A percentile compares a stretch with the other conserved stretches of the same genome.
phyloP scores from a whole-genome alignment of 208 protist species.

The Trypanosoma melophagium region DNA sequence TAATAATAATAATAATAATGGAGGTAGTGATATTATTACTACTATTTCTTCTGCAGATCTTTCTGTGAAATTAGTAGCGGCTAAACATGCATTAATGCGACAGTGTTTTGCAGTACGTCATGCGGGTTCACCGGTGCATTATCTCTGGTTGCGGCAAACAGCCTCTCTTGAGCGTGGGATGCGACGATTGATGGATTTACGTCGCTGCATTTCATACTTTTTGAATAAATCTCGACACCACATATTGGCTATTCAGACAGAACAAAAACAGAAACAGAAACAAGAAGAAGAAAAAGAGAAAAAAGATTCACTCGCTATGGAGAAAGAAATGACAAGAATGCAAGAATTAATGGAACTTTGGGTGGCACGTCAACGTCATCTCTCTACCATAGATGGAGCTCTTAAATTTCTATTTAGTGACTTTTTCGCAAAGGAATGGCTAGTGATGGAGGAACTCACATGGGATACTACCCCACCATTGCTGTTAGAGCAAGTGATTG shows the following conservation, averaged over 20 bases:
- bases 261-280: not conserved
- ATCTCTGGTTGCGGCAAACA: constrained; percentile 70
- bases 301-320: not conserved
- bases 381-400: constrained; percentile 53
- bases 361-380: constrained; percentile 47
- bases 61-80: constrained; percentile 28
- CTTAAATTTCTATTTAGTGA: constrained; percentile 69
- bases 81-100: constrained; percentile 50
- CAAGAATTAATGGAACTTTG: constrained; percentile 35
- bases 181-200: constrained; percentile 75
- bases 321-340: not conserved
- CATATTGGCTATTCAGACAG: constrained; percentile 1
- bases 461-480: constrained; percentile 69
- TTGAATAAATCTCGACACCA: constrained; percentile 6
- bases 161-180: constrained; percentile 63
- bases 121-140: constrained; percentile 69
- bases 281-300: not conserved
- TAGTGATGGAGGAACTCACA: constrained; percentile 86
- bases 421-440: constrained; percentile 76
- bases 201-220: constrained; percentile 33
- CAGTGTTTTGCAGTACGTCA: constrained; percentile 51
- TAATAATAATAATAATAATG: constrained; percentile 13
- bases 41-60: constrained; percentile 12
- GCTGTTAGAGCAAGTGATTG: constrained; percentile 79
- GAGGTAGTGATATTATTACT: too few species aligned